A percentile compares a stretch with the other conserved stretches of the same genome.
These are phyloP conservation scores for Zizania palustris DNA, from an alignment of 202 grass and related monocot genomes.

Conservation along the genomic window DNA sequence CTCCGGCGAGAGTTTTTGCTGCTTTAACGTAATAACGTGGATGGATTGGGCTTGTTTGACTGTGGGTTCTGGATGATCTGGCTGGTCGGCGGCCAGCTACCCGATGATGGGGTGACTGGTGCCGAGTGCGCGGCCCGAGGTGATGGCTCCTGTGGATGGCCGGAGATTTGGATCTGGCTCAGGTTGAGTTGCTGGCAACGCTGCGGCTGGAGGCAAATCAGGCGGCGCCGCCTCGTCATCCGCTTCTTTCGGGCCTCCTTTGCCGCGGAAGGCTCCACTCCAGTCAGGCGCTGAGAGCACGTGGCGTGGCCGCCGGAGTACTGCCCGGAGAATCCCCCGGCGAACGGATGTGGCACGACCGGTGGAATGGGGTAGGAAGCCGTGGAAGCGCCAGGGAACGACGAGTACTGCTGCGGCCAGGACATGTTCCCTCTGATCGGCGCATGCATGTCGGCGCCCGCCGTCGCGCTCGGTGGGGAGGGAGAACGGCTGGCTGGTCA, in stretches of 20 bases:
- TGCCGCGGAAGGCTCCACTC: conserved; percentile 55
- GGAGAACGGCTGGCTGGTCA: conserved; percentile 68
- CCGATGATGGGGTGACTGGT: conserved; percentile 11
- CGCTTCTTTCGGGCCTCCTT: conserved; percentile 90
- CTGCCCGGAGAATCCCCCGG: conserved; percentile 47
- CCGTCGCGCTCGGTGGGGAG: conserved; percentile 51
- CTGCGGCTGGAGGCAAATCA: conserved; percentile 67
- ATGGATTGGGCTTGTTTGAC: conserved; percentile 36
- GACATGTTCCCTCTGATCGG: conserved; percentile 28
- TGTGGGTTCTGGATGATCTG: conserved; percentile 41
- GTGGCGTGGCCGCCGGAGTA: conserved; percentile 27
- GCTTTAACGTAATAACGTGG: conserved; percentile 29
- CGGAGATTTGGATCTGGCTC: conserved; percentile 39
- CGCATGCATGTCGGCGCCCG: conserved; percentile 63
- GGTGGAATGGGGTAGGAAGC: conserved; percentile 36
- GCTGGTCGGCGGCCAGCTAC: conserved; percentile 41
- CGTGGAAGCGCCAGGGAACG: conserved; percentile 38
- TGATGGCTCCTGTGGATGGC: conserved; percentile 16
- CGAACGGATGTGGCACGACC: conserved; percentile 33
- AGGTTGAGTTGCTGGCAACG: conserved; percentile 55
- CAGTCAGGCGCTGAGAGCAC: conserved; percentile 28
- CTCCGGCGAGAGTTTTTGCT: conserved; percentile 36
- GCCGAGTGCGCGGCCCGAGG: conserved; percentile 15
- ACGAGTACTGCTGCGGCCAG: conserved; percentile 59
- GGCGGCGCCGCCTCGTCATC: conserved; percentile 82